Percentiles rank a stretch among this genome's conserved stretches.
These are phyloP conservation scores for Marasmius oreades DNA, from an alignment of 1,284 basidiomycete genomes.

Conservation along the genomic window DNA sequence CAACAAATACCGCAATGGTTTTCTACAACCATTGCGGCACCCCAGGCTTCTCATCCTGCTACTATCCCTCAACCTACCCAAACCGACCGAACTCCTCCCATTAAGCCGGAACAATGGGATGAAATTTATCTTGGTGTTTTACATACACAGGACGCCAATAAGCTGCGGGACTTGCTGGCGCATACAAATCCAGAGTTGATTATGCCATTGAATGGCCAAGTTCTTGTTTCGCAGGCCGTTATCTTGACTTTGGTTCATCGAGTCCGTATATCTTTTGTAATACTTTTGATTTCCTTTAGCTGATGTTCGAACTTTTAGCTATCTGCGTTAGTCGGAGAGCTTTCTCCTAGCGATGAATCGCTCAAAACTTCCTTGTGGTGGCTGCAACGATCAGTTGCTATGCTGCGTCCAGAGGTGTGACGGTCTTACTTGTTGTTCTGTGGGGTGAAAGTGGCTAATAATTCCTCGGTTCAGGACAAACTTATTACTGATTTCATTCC, in stretches of 20 bases:
- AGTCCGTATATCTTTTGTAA: slow-evolving; percentile 39
- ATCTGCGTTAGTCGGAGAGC: slow-evolving; percentile 67
- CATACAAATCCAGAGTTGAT: slow-evolving; percentile 73
- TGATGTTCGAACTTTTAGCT: slow-evolving; percentile 40
- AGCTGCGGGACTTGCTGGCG: slow-evolving; percentile 68
- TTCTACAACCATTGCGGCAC: slow-evolving; percentile 57
- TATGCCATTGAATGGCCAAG: slow-evolving; percentile 67
- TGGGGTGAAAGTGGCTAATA: slow-evolving; percentile 8
- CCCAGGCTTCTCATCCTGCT: slow-evolving; percentile 71
- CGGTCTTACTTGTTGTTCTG: background rate
- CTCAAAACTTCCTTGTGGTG: slow-evolving; percentile 82
- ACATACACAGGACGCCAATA: slow-evolving; percentile 64
- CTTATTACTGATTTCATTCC: slow-evolving; percentile 77
- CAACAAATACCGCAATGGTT: slow-evolving; percentile 52
- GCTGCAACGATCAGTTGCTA: slow-evolving; percentile 68
- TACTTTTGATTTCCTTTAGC: slow-evolving; percentile 6
- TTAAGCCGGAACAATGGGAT: slow-evolving; percentile 73
- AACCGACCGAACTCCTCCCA: slow-evolving; percentile 50
- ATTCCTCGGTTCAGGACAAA: slow-evolving; percentile 50
- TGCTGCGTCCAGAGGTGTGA: slow-evolving; percentile 68
- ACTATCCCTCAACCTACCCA: slow-evolving; percentile 59
- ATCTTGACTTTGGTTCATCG: slow-evolving; percentile 76
- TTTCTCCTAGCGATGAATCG: slow-evolving; percentile 67
- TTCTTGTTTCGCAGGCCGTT: slow-evolving; percentile 76
- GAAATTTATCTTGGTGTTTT: slow-evolving; percentile 74